These are phyloP conservation scores for Austroboletus rostrupii DNA, from an alignment of 1,284 basidiomycete genomes.

Conservation along the genomic window DNA sequence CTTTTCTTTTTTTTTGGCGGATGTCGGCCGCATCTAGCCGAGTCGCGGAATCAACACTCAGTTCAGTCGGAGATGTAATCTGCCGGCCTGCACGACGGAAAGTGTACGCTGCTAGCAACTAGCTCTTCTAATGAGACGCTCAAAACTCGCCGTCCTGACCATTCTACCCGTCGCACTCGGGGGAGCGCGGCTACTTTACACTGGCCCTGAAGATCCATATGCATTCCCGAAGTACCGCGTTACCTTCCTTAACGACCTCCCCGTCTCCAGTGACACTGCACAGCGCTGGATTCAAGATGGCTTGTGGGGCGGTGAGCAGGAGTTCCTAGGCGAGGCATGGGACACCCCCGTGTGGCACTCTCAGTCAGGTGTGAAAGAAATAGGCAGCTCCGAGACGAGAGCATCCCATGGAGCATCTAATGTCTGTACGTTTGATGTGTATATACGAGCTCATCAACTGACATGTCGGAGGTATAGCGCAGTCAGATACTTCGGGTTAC, in stretches of 20 bases:
- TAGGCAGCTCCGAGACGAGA: conserved; percentile 46
- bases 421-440: conserved; percentile 28
- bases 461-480: conserved; percentile 12
- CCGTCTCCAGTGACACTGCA: conserved; percentile 73
- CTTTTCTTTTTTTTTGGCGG: neutral
- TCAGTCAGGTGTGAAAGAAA: conserved; percentile 45
- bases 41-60: conserved; percentile 26
- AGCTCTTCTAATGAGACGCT: conserved; percentile 19
- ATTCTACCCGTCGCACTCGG: conserved; percentile 21
- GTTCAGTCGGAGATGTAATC: conserved; percentile 34
- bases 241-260: conserved; percentile 75
- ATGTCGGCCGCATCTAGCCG: conserved; percentile 2
- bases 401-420: conserved; percentile 18
- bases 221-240: conserved; percentile 85
- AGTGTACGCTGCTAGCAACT: neutral
- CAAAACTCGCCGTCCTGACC: conserved; percentile 14
- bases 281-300: conserved; percentile 66
- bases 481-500: conserved; percentile 29
- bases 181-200: conserved; percentile 52
- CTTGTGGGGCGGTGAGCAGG: conserved; percentile 64
- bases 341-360: conserved; percentile 37
- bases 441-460: conserved; percentile 11
- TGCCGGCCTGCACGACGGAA: conserved; percentile 16
- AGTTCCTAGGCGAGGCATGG: conserved; percentile 72
- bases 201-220: conserved; percentile 74